Evolutionary conservation across 2,329 filamentous ascomycete genomes (phyloP).

Genomic region (Venturia nashicola): DNA sequence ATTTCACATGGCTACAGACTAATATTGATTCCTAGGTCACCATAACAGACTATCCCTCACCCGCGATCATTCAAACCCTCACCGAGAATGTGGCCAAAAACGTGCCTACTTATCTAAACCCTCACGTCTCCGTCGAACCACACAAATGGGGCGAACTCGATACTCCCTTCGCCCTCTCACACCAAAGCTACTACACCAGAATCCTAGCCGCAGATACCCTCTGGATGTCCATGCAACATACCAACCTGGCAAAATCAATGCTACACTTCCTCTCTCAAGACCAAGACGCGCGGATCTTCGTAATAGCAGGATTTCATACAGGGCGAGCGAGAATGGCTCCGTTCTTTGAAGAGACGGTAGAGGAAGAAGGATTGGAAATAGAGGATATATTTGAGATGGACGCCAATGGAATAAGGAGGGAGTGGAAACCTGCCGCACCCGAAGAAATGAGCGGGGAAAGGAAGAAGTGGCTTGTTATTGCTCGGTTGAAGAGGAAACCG

Average conservation of each 20-base stretch:
- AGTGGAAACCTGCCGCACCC: conserved; percentile 45
- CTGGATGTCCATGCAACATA: conserved; percentile 64
- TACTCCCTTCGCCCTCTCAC: conserved; percentile 24
- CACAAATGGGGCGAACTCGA: conserved; percentile 52
- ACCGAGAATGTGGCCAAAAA: conserved; percentile 45
- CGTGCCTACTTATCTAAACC: conserved; percentile 24
- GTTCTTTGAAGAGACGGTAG: conserved; percentile 49
- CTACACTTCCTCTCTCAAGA: conserved; percentile 44
- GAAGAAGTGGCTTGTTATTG: conserved; percentile 61
- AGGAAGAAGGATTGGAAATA: conserved; percentile 38
- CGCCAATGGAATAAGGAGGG: conserved; percentile 48
- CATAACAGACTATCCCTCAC: conserved; percentile 57
- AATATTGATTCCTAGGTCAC: conserved; percentile 29
- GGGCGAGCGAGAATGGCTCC: conserved; percentile 51
- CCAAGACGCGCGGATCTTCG: conserved; percentile 42
- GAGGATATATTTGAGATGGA: conserved; percentile 59
- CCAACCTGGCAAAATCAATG: conserved; percentile 51
- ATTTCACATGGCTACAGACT: background rate
- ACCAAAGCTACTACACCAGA: conserved; percentile 40
- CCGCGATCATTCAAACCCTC: conserved; percentile 47
- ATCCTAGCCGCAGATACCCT: conserved; percentile 61
- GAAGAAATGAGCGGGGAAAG: conserved; percentile 47
- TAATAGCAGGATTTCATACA: conserved; percentile 63
- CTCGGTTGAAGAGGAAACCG: conserved; percentile 17
- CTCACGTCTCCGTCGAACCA: conserved; percentile 37